Base-by-base conservation (phyloP, 305 asterid species). In the Fraxinus xanthoxyloides region DNA sequence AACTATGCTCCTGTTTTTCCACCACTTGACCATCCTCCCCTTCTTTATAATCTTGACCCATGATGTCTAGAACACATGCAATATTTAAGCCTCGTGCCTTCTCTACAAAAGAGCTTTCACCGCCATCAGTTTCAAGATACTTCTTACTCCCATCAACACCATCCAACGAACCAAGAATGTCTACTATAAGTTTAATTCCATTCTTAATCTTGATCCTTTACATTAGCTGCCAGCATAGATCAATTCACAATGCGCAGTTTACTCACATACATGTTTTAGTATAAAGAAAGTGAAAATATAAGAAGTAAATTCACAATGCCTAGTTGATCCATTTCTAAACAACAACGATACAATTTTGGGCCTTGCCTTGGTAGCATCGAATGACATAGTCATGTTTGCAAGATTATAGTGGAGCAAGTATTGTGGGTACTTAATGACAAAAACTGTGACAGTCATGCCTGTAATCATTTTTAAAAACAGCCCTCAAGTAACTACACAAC, bases 1-100 rank as follows among this genome's bases (percentile, higher is more conserved):
- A 90, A 21, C 30, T 80, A 21, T 74, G 54, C 0, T 82, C 87
- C 43, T 61, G 23, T 43, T 70, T 73, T 1, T 85, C 84, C 30
- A n/a, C 3, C 24, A 38, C 35, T 38, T 61, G 85, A 54, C 13
- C 85, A n/a, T 63, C 35, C 24, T 38, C 85, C n/a, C 51, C 81
- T 21, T 70, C 87, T 30, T 72, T 81, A 10, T n/a, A 74, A 13
- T 46, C 85, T 69, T 56, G 32, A 30, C 32, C 32, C 75, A 2
- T 21, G 26, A n/a, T 35, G 31, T 78, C 79, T 46, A 36, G 67
- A 72, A 9, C 36, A 36, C 74, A 36, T 7, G 69, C 21, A 56
- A 56, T 56, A 56, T 56, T 56, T 56, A 56, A 56, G 28, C 69
- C 82, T 75, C 24, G 79, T 77, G 75, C 84, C 32, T 61, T 81